Evolutionary conservation across 1,139 yeast species (phyloP), one percentile per base, ranked within the genome.

Genomic region (Kazachstania sp.): DNA sequence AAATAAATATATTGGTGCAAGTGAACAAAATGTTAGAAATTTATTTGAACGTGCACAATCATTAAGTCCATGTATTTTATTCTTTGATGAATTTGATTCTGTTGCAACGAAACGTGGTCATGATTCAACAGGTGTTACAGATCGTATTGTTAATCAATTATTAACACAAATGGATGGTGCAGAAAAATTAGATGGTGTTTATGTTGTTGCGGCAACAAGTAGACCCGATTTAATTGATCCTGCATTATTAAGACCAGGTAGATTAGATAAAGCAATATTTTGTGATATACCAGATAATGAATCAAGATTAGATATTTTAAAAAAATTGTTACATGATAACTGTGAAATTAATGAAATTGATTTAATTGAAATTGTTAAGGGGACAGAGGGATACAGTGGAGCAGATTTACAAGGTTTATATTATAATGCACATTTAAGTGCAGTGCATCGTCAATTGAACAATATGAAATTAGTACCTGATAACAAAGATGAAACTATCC

Each of bases 91-190:
- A 63, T 88, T 92, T 65, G 98, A 92, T 58, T 87, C 97, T 0
- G 87, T 92, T 60, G 97, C 97, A 0, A 97, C 98, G 1, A 90
- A 90, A 65, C 81, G 98, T 72, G 98, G 98, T 1, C 97, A 90
- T 61, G 98, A 92, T 61, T 86, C 95, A 2, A 90, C 98, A 0
- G 98, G 97, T 51, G 98, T 92, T 4, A 92, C 98, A 1, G 98
- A 92, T 64, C 77, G 98, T 60, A 97, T 92, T 38, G 98, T 92
- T 37, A 94, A 94, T 66, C 98, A 92, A 64, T 79, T 92, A 81
- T 77, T 92, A 60, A 92, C 98, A 0, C 97, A 94, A 64, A 88
- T 92, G 96, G 99, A 92, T 67, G 99, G 99, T 69, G 97, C 97
- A 1, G 98, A 92, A 65, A 97, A 97, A 0, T 71, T 90, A 35